phyloP scores from a whole-genome alignment of 2,329 filamentous ascomycete genomes.

The Polychaeton citri region DNA sequence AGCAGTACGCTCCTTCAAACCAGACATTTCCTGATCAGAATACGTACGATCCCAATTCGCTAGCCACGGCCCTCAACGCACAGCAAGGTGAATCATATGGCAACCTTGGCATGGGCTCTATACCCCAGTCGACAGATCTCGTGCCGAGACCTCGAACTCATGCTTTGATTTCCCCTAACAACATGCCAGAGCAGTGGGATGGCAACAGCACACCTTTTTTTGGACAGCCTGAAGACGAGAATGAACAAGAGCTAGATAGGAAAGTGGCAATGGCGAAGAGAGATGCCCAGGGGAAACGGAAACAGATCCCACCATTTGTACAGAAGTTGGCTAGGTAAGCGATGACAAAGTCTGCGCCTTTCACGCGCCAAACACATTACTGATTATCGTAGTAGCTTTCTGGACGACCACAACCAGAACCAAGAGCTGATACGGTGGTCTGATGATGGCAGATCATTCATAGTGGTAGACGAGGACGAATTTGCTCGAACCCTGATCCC shows the following conservation, averaged over 20 bases:
- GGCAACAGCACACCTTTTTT: slow-evolving; percentile 24
- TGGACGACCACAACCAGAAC: slow-evolving; percentile 65
- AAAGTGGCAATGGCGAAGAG: slow-evolving; percentile 70
- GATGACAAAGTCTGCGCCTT: slow-evolving; percentile 7
- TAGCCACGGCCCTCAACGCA: slow-evolving; percentile 14
- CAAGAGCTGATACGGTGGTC: slow-evolving; percentile 95
- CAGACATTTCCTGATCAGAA: slow-evolving; percentile 22
- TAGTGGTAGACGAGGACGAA: slow-evolving; percentile 90
- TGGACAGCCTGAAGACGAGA: slow-evolving; percentile 46
- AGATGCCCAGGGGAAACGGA: slow-evolving; percentile 78
- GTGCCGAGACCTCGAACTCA: slow-evolving; percentile 34
- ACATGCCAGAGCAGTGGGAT: slow-evolving; percentile 27
- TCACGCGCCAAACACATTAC: too few relatives aligned
- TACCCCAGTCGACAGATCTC: slow-evolving; percentile 27
- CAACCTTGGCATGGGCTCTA: slow-evolving; percentile 7
- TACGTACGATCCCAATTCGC: slow-evolving; percentile 23
- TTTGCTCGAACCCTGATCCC: slow-evolving; percentile 63
- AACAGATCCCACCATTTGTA: slow-evolving; percentile 94
- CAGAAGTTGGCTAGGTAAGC: slow-evolving; percentile 91
- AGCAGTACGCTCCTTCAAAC: slow-evolving; percentile 18
- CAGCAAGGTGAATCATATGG: slow-evolving; percentile 13
- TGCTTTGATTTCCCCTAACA: slow-evolving; percentile 28
- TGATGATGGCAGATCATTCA: slow-evolving; percentile 88
- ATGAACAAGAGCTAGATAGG: slow-evolving; percentile 65
- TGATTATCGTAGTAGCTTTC: slow-evolving; percentile 73